phyloP scores from a whole-genome alignment of 805 yeast species.

The Cyberlindnera sargentensis region DNA sequence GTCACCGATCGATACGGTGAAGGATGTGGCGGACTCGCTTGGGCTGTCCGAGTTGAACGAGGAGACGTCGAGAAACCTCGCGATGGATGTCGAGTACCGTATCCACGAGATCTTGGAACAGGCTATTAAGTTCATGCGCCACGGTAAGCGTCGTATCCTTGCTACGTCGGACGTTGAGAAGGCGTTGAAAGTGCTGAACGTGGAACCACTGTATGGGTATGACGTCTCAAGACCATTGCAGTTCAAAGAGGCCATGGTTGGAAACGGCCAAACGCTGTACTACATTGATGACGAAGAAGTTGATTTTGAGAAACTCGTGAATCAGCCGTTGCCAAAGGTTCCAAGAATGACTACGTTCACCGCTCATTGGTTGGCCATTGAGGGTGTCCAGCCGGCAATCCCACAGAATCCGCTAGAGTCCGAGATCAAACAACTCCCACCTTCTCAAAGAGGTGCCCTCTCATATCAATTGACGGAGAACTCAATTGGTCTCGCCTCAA shows the following conservation, averaged over 20 bases:
- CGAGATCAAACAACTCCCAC: slow-evolving; percentile 73
- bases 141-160: slow-evolving; percentile 75
- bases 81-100: slow-evolving; percentile 99
- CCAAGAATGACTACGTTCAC: slow-evolving; percentile 91
- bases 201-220: slow-evolving; percentile 92
- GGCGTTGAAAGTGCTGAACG: slow-evolving; percentile 78
- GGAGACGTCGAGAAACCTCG: slow-evolving; percentile 88
- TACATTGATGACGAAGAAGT: slow-evolving; percentile 89
- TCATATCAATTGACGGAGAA: slow-evolving; percentile 49
- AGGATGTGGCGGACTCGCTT: slow-evolving; percentile 88
- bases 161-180: slow-evolving; percentile 76
- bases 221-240: slow-evolving; percentile 59
- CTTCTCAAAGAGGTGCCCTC: slow-evolving; percentile 78
- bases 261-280: slow-evolving; percentile 89
- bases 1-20: slow-evolving; percentile 97
- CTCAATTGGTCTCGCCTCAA: slow-evolving; percentile 27
- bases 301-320: slow-evolving; percentile 88
- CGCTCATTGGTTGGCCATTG: slow-evolving; percentile 96
- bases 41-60: slow-evolving; percentile 77
- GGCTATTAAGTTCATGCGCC: slow-evolving; percentile 93
- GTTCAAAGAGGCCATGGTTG: slow-evolving; percentile 83
- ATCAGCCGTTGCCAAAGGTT: slow-evolving; percentile 90
- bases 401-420: slow-evolving; percentile 86
- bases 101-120: slow-evolving; percentile 93
- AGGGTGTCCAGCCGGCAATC: slow-evolving; percentile 96